Conservation (phyloP, 768 basidiomycete species). For the Russula abietina region DNA sequence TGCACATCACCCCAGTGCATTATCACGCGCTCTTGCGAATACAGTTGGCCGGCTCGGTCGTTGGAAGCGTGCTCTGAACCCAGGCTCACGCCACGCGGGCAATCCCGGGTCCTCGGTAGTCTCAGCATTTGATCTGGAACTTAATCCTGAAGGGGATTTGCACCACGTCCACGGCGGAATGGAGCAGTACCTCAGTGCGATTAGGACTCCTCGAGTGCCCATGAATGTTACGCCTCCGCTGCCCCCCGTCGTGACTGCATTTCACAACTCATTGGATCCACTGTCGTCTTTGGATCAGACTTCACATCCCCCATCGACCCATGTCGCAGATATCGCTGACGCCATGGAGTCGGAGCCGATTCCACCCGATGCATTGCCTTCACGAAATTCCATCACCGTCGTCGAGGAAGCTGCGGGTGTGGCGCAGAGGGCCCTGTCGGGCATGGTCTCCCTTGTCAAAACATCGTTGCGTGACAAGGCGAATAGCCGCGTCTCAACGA, state of each 20-base stretch:
- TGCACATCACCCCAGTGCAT: conserved; percentile 47
- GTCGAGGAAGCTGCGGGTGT: background rate
- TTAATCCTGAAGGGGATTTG: conserved; percentile 54
- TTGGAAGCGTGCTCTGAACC: conserved; percentile 73
- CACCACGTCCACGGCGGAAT: conserved; percentile 56
- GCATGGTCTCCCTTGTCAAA: background rate
- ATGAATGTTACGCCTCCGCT: conserved; percentile 14
- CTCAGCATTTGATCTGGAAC: conserved; percentile 67
- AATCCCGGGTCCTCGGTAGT: conserved; percentile 39
- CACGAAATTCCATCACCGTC: background rate
- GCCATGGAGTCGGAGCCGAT: background rate
- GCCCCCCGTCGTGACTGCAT: conserved; percentile 16
- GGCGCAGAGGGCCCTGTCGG: background rate
- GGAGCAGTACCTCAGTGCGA: conserved; percentile 59
- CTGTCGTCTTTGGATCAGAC: conserved; percentile 10
- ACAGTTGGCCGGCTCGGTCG: conserved; percentile 78
- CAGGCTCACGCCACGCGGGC: conserved; percentile 35
- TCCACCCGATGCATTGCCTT: background rate
- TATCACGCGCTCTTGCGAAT: conserved; percentile 72
- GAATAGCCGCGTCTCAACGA: conserved; percentile 10
- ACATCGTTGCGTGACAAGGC: conserved; percentile 5
- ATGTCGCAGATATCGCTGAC: background rate
- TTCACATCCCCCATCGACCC: background rate
- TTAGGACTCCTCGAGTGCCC: conserved; percentile 31
- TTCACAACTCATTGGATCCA: conserved; percentile 15